These are phyloP conservation scores for Pichia sp. DNA, from an alignment of 1,139 yeast species.

Conservation along the genomic window DNA sequence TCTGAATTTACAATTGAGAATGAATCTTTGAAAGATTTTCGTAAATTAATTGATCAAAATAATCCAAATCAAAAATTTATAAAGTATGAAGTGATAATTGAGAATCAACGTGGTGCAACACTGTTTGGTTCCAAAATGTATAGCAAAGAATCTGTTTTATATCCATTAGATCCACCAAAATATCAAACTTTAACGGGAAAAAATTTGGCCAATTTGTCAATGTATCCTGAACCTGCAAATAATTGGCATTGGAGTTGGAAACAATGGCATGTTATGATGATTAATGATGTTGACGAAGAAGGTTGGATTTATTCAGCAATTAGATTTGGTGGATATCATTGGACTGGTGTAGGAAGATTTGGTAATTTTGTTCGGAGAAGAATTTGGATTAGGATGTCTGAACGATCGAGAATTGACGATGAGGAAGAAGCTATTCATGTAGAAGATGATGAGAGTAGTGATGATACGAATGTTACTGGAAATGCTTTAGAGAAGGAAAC, in stretches of 20 bases:
- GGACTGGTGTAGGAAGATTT: slow-evolving; percentile 56
- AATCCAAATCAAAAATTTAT: slow-evolving; percentile 1
- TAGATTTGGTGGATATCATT: slow-evolving; percentile 40
- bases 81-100: slow-evolving; percentile 34
- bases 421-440: background rate
- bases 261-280: slow-evolving; percentile 67
- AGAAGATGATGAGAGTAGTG: background rate
- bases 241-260: slow-evolving; percentile 72
- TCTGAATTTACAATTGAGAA: slow-evolving; percentile 16
- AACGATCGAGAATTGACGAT: background rate
- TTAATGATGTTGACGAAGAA: slow-evolving; percentile 65
- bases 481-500: background rate
- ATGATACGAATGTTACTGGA: too few relatives aligned
- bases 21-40: slow-evolving; percentile 9
- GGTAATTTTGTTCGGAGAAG: slow-evolving; percentile 55
- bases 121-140: slow-evolving; percentile 60
- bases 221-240: slow-evolving; percentile 58
- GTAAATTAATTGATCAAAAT: slow-evolving; percentile 9
- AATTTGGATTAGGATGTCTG: slow-evolving; percentile 45
- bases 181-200: slow-evolving; percentile 29
- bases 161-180: slow-evolving; percentile 53
- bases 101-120: slow-evolving; percentile 66
- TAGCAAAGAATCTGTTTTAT: slow-evolving; percentile 45
- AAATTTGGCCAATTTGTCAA: slow-evolving; percentile 29
- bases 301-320: slow-evolving; percentile 65